These are phyloP conservation scores for Pseudonectria foliicola DNA, from an alignment of 2,329 filamentous ascomycete species.

Conservation along the genomic window DNA sequence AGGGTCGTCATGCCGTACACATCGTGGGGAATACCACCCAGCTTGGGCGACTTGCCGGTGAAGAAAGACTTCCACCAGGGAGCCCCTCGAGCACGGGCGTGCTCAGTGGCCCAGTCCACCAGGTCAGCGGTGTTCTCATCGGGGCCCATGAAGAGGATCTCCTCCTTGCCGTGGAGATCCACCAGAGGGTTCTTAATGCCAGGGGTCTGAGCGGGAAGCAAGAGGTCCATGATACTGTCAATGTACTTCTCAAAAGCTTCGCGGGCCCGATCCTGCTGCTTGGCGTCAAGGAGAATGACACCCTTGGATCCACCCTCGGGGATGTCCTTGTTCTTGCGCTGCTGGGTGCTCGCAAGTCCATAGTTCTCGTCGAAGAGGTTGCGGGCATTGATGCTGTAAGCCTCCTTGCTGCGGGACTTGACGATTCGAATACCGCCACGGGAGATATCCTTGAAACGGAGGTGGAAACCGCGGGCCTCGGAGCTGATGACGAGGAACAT, in stretches of 20 bases:
- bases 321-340: conserved; percentile 99
- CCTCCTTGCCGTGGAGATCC: conserved; percentile 87
- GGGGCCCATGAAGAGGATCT: conserved; percentile 97
- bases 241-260: conserved; percentile 99
- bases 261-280: conserved; percentile 85
- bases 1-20: conserved; percentile 96
- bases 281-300: conserved; percentile 87
- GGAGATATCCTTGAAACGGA: conserved; percentile 94
- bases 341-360: conserved; percentile 93
- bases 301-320: conserved; percentile 97
- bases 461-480: conserved; percentile 93
- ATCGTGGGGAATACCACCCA: conserved; percentile 96
- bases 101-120: conserved; percentile 97
- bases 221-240: conserved; percentile 92
- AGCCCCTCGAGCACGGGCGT: conserved; percentile 78
- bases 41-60: conserved; percentile 92
- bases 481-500: conserved; percentile 99
- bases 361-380: conserved; percentile 99
- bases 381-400: conserved; percentile 91
- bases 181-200: conserved; percentile 99
- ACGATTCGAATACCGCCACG: conserved; percentile 97
- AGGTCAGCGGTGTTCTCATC: conserved; percentile 98
- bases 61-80: conserved; percentile 99
- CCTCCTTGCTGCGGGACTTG: conserved; percentile 93
- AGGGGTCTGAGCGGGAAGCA: conserved; percentile 81